These are phyloP conservation scores for Agaricales sp. DNA, from an alignment of 1,284 basidiomycete genomes.

Conservation along the genomic window DNA sequence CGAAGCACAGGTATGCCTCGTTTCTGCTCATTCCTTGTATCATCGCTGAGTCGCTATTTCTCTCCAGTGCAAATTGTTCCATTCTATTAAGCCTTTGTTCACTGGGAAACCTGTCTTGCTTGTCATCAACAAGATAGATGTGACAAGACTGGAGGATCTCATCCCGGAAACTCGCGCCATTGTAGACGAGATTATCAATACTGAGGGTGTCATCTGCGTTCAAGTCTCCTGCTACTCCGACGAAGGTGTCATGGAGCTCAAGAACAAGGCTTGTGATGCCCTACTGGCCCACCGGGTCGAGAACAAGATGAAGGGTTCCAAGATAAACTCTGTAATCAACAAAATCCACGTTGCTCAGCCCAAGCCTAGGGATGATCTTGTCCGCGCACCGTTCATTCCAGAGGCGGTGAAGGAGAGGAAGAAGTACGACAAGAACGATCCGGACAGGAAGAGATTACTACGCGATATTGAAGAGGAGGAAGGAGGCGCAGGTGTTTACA, in stretches of 20 bases:
- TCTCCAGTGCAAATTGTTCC: slow-evolving; percentile 85
- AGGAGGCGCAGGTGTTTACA: slow-evolving; percentile 85
- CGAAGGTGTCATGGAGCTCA: slow-evolving; percentile 92
- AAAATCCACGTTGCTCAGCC: slow-evolving; percentile 91
- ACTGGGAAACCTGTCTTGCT: slow-evolving; percentile 84
- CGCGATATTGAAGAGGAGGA: slow-evolving; percentile 75
- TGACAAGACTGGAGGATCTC: slow-evolving; percentile 78
- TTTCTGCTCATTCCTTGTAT: slow-evolving; percentile 4
- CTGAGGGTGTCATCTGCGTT: slow-evolving; percentile 62
- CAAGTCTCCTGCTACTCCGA: slow-evolving; percentile 90
- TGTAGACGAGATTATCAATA: slow-evolving; percentile 78
- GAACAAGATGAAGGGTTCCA: slow-evolving; percentile 85
- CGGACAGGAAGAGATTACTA: slow-evolving; percentile 60
- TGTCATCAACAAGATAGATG: slow-evolving; percentile 95
- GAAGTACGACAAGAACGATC: slow-evolving; percentile 84
- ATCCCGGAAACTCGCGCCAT: slow-evolving; percentile 62
- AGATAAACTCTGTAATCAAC: slow-evolving; percentile 87
- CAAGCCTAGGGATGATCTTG: slow-evolving; percentile 77
- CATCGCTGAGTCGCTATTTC: slow-evolving; percentile 1
- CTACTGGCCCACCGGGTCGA: slow-evolving; percentile 90
- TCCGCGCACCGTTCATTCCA: slow-evolving; percentile 80
- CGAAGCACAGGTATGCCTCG: slow-evolving; percentile 71
- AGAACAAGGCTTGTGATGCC: slow-evolving; percentile 87
- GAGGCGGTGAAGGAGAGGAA: slow-evolving; percentile 65
- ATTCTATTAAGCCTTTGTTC: slow-evolving; percentile 96